phyloP scores from a whole-genome alignment of 345 rosid species.

The Populus simonii region DNA sequence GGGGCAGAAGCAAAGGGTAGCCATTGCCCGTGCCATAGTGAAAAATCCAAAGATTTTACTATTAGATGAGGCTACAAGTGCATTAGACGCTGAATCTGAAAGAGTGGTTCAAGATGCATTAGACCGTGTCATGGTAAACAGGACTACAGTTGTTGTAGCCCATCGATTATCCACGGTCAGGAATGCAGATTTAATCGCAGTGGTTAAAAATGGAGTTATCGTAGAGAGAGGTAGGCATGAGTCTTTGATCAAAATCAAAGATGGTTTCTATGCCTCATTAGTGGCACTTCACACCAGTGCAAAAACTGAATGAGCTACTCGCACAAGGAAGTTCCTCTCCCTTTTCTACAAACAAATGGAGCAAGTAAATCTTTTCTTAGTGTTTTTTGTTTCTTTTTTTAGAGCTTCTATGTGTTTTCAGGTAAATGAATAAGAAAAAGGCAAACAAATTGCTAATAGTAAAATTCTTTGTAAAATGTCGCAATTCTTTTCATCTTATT shows the following conservation, averaged over 20 bases:
- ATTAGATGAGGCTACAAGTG: constrained; percentile 46
- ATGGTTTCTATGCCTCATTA: constrained; percentile 25
- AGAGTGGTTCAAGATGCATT: constrained; percentile 50
- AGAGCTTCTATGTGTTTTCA: neutral
- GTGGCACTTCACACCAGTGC: constrained; percentile 30
- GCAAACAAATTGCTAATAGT: neutral
- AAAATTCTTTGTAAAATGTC: neutral
- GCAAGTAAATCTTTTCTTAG: neutral
- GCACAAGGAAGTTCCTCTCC: neutral
- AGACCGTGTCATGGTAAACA: constrained; percentile 33
- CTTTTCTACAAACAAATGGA: neutral
- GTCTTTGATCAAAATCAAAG: constrained; percentile 14
- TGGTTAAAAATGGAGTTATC: constrained; percentile 48
- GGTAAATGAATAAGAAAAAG: neutral
- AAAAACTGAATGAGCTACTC: constrained; percentile 8
- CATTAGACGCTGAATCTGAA: constrained; percentile 49
- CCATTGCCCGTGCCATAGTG: constrained; percentile 41
- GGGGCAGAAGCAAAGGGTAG: constrained; percentile 46
- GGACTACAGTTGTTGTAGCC: constrained; percentile 56
- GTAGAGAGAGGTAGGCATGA: constrained; percentile 45
- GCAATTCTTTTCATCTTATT: neutral
- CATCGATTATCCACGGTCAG: constrained; percentile 50
- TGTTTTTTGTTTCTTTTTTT: no score
- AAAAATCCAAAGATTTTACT: constrained; percentile 44
- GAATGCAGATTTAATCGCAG: constrained; percentile 51